phyloP scores from a whole-genome alignment of 768 basidiomycete genomes.

The Pulveroboletus sp. region DNA sequence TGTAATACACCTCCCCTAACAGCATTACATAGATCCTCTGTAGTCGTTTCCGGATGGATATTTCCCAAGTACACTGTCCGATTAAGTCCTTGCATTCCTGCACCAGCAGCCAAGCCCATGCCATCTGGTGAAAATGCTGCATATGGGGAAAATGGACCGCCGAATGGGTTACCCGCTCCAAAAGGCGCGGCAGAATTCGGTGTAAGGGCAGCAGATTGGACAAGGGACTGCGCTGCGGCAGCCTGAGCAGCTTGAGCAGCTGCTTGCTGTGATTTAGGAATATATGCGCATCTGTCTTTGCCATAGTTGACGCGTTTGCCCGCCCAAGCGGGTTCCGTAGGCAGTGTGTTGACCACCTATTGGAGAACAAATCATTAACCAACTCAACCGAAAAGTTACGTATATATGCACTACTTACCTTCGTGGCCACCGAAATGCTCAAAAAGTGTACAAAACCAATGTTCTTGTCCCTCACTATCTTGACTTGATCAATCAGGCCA shows the following conservation, averaged over 20 bases:
- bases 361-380: background rate
- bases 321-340: constrained; percentile 88
- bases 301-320: constrained; percentile 97
- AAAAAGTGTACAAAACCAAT: constrained; percentile 99
- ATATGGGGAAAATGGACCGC: constrained; percentile 42
- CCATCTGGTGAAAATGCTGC: constrained; percentile 45
- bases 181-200: constrained; percentile 29
- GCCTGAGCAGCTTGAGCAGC: constrained; percentile 84
- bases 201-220: constrained; percentile 43
- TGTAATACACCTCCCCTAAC: constrained; percentile 96
- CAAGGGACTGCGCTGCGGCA: constrained; percentile 72
- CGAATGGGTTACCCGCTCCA: constrained; percentile 29
- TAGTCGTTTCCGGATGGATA: constrained; percentile 91
- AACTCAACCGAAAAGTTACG: background rate
- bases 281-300: constrained; percentile 97
- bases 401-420: constrained; percentile 48
- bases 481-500: constrained; percentile 97
- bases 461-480: constrained; percentile 98
- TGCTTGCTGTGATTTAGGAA: constrained; percentile 91
- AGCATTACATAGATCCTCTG: constrained; percentile 94
- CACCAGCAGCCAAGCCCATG: constrained; percentile 28
- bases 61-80: constrained; percentile 94
- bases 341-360: constrained; percentile 90
- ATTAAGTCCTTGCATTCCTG: constrained; percentile 60
- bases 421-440: constrained; percentile 90